phyloP scores from a whole-genome alignment of 2,329 filamentous ascomycete genomes.

The Aspergillus unguis region DNA sequence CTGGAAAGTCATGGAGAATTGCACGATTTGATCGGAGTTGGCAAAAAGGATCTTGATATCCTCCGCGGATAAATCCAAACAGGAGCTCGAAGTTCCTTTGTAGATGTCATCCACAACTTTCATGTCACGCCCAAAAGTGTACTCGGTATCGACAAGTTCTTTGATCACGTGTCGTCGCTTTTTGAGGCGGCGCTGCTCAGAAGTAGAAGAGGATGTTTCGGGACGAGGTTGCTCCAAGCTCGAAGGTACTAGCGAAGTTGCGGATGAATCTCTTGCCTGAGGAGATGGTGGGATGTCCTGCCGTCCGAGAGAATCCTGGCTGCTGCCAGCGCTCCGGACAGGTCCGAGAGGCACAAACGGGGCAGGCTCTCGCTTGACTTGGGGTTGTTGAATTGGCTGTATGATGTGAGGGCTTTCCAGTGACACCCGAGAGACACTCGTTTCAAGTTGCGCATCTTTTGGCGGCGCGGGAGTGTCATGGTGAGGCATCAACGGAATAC shows the following conservation, averaged over 20 bases:
- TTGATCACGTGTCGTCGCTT: constrained; percentile 83
- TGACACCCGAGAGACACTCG: background rate
- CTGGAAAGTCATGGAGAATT: constrained; percentile 78
- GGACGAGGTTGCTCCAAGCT: constrained; percentile 24
- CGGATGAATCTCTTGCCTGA: constrained; percentile 34
- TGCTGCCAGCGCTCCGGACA: constrained; percentile 31
- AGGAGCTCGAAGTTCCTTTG: constrained; percentile 83
- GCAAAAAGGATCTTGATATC: constrained; percentile 89
- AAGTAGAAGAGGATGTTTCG: constrained; percentile 31
- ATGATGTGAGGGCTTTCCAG: background rate
- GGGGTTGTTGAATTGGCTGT: constrained; percentile 14
- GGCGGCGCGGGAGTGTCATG: constrained; percentile 14
- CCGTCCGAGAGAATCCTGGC: constrained; percentile 36
- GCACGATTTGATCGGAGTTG: constrained; percentile 86
- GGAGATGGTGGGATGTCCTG: constrained; percentile 29
- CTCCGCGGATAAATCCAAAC: constrained; percentile 72
- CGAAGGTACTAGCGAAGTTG: constrained; percentile 36
- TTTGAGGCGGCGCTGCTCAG: constrained; percentile 57
- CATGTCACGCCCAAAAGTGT: constrained; percentile 89
- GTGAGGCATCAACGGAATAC: constrained; percentile 37
- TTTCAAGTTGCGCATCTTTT: constrained; percentile 12
- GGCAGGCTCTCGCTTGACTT: constrained; percentile 12
- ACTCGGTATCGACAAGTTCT: constrained; percentile 89
- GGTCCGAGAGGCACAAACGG: constrained; percentile 20
- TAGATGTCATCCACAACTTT: constrained; percentile 97